Conservation (phyloP, 208 protist genomes). For the Naegleria fowleri region DNA sequence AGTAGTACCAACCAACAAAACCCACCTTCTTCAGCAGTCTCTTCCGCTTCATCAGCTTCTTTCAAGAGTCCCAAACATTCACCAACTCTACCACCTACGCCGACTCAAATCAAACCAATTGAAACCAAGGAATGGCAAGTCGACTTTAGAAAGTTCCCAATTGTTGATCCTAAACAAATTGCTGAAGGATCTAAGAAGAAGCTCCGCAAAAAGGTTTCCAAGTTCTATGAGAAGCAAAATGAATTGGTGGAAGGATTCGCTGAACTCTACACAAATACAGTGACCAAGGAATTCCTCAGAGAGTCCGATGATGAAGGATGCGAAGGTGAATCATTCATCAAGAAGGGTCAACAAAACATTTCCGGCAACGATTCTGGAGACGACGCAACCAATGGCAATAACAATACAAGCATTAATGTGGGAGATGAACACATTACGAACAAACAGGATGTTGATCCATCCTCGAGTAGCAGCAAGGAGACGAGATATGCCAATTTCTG, state of each 20-base stretch:
- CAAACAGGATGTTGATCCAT: neutral
- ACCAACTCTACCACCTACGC: neutral
- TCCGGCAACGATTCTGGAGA: neutral
- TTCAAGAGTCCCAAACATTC: neutral
- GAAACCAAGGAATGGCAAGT: neutral
- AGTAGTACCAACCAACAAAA: too few species aligned
- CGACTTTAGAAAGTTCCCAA: neutral
- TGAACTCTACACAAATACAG: neutral
- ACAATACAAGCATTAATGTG: neutral
- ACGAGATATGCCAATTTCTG: neutral
- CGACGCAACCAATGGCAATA: neutral
- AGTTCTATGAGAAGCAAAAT: conserved; percentile 24
- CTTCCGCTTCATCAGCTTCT: too few species aligned
- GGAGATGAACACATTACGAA: neutral
- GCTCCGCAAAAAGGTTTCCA: neutral
- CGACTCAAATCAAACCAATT: neutral
- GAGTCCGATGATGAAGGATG: neutral
- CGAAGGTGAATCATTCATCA: neutral
- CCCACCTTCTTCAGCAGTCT: too few species aligned
- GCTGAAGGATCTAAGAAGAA: neutral
- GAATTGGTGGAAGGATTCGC: neutral
- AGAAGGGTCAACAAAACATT: neutral
- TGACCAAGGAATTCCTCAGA: too few species aligned
- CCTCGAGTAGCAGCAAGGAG: neutral
- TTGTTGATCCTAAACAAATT: neutral